Conservation (phyloP, 441 rosid genomes). For the Gossypium davidsonii region DNA sequence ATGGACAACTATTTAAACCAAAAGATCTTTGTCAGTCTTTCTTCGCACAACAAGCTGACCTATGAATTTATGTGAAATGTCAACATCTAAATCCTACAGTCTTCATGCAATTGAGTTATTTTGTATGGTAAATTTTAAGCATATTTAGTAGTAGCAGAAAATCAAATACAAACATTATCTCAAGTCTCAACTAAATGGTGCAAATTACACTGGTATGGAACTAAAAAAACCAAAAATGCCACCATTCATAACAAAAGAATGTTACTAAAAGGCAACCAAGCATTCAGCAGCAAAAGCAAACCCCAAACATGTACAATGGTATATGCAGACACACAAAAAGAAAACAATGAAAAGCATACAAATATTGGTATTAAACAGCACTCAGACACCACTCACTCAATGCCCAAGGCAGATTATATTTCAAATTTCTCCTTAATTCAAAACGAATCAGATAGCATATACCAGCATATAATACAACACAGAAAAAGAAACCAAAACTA, state of each 20-base stretch:
- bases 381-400: slow-evolving; percentile 1
- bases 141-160: not conserved
- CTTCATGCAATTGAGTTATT: not conserved
- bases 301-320: not conserved
- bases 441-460: slow-evolving; percentile 9
- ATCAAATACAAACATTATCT: not conserved
- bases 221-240: not conserved
- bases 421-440: not conserved
- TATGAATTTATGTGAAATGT: not conserved
- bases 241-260: slow-evolving; percentile 1
- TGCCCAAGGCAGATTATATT: not conserved
- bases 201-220: not conserved
- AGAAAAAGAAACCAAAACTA: slow-evolving; percentile 5
- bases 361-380: not conserved
- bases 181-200: not conserved
- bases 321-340: not conserved
- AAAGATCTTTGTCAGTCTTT: not conserved
- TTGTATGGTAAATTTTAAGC: not conserved
- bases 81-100: not conserved
- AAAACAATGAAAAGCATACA: not conserved
- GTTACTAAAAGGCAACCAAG: not conserved
- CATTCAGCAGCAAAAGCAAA: not conserved
- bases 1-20: not conserved
- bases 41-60: not conserved
- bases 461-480: not conserved